Base-by-base conservation (phyloP, 2,329 filamentous ascomycete genomes). In the Stachybotrys chartarum region DNA sequence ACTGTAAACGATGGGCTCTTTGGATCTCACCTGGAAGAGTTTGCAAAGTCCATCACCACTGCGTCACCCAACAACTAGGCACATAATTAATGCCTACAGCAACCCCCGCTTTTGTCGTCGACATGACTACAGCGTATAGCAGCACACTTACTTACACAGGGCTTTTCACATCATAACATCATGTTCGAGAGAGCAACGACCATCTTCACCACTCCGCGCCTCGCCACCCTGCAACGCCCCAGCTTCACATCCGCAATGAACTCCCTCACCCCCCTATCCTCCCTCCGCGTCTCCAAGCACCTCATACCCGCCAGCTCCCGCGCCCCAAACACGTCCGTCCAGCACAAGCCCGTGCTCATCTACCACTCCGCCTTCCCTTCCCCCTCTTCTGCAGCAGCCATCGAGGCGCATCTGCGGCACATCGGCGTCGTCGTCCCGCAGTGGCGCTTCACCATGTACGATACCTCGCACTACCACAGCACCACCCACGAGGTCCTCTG, bases 391-490 rank as follows among this genome's bases (percentile, higher is more conserved):
- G 70, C 82, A 4, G 73, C 76, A 3, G 64, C 73, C 1, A 79
- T 88, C 51, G 81, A 86, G 63, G 64, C 74, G 0, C 84, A 85
- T 59, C 75, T 90, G 6, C 64, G 65, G 7, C 63, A 67, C 4
- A 66, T 82, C 16, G 78, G 76, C 7, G 80, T 82, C 39, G 84
- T 87, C 3, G 64, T 63, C 1, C 84, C 86, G 0, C 82, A 86
- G 64, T 88, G 85, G 86, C 76, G 81, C 30, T 88, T 84, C 68
- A 83, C 82, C 16, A 89, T 89, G 85, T 89, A 86, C 67, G 68
- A 66, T 42, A 79, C 77, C 6, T 82, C 79, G 1, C 86, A 89
- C 69, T 90, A 86, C 67, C 86, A 90, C 70, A 82, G 76, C 61
- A 88, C 79, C 0, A 78, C 81, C 0, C 85, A 89, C 65, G 85